Conservation (phyloP, 139 green algal genomes). For the Axilococcus clingmanii region DNA sequence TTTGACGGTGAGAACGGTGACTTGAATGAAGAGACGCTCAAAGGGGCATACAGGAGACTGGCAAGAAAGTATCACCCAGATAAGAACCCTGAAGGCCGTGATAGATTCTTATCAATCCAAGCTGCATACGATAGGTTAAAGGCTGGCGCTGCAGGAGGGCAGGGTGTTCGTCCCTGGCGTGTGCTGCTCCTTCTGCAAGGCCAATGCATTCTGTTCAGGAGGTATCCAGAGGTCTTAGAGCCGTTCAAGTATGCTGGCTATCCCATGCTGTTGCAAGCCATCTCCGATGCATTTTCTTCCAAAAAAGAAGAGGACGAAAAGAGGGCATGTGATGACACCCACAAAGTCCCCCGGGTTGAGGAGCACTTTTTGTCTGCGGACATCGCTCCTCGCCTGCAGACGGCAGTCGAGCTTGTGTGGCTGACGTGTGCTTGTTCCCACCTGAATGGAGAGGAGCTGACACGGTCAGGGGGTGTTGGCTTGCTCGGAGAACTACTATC, state of each 20-base stretch:
- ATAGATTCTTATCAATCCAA: conserved; percentile 74
- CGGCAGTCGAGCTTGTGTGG: conserved; percentile 77
- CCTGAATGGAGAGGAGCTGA: conserved; percentile 84
- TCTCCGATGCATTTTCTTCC: neutral
- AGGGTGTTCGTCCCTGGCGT: conserved; percentile 68
- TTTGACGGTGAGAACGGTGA: conserved; percentile 11
- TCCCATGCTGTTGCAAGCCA: conserved; percentile 66
- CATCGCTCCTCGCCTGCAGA: conserved; percentile 35
- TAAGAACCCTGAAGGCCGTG: conserved; percentile 81
- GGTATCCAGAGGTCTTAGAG: conserved; percentile 59
- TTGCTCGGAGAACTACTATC: conserved; percentile 58
- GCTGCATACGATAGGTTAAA: conserved; percentile 80
- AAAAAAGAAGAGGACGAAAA: neutral
- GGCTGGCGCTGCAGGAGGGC: conserved; percentile 33
- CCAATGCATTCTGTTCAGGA: conserved; percentile 75
- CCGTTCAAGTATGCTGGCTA: conserved; percentile 95
- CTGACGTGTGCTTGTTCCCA: conserved; percentile 68
- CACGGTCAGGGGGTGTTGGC: conserved; percentile 54
- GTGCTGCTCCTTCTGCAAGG: conserved; percentile 71
- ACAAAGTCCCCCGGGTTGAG: neutral
- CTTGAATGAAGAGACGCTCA: conserved; percentile 63
- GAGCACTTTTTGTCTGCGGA: conserved; percentile 41
- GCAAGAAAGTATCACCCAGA: conserved; percentile 79
- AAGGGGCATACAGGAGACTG: conserved; percentile 72
- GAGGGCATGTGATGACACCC: neutral